Percentiles rank a stretch among this genome's conserved stretches.
These are phyloP conservation scores for Flaveria brownii DNA, from an alignment of 129 eudicot genomes.

Conservation along the genomic window DNA sequence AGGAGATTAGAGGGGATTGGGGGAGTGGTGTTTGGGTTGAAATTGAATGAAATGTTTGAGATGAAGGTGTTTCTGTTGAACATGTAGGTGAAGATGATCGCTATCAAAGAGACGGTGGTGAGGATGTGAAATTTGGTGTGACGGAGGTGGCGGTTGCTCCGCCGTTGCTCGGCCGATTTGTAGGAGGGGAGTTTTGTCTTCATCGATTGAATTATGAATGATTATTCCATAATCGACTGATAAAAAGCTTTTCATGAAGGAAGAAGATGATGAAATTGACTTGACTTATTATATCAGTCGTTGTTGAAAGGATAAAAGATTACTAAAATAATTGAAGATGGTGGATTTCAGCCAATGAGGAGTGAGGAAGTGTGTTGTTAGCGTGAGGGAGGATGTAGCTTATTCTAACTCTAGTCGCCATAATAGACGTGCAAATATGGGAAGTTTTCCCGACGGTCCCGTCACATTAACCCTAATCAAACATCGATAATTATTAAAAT, in stretches of 20 bases:
- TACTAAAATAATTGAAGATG: neutral
- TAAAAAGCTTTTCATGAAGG: neutral
- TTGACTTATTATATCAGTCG: conserved; percentile 6
- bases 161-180: conserved; percentile 31
- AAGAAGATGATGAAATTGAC: conserved; percentile 14
- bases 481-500: no score
- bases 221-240: neutral
- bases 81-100: conserved; percentile 29
- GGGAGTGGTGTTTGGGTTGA: conserved; percentile 16
- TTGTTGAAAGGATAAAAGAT: neutral
- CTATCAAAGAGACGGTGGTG: conserved; percentile 24
- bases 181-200: neutral
- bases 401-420: conserved; percentile 21
- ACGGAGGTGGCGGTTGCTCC: conserved; percentile 27
- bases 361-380: conserved; percentile 14
- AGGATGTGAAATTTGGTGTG: conserved; percentile 22
- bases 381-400: conserved; percentile 20
- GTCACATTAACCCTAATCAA: no score
- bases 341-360: conserved; percentile 22
- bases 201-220: conserved; percentile 6
- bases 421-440: conserved; percentile 18
- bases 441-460: no score
- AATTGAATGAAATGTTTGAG: conserved; percentile 28
- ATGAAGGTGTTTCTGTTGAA: conserved; percentile 33
- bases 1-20: conserved; percentile 18